Percentiles rank a stretch among this genome's conserved stretches.
These are phyloP conservation scores for Ramularia endophylla DNA, from an alignment of 2,329 filamentous ascomycete genomes.

Conservation along the genomic window DNA sequence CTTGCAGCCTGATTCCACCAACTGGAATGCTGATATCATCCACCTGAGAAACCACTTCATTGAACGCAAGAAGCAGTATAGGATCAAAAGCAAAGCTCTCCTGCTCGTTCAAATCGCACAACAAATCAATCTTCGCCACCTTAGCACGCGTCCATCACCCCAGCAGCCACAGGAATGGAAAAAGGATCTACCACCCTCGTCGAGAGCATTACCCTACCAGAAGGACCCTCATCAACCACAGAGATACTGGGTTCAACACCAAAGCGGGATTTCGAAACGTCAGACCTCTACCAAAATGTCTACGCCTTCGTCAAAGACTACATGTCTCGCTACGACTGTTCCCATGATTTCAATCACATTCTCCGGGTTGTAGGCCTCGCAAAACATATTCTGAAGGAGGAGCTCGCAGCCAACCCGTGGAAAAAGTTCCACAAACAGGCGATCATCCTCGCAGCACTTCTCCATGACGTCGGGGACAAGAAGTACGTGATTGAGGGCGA, in stretches of 20 bases:
- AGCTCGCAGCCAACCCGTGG: conserved; percentile 18
- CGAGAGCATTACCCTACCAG: too few relatives aligned
- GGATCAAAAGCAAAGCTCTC: too few relatives aligned
- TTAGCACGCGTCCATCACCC: too few relatives aligned
- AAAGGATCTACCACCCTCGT: too few relatives aligned
- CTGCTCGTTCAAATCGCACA: too few relatives aligned
- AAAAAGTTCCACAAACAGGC: conserved; percentile 25
- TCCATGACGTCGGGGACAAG: conserved; percentile 85
- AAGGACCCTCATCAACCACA: neutral
- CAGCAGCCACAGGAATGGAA: too few relatives aligned
- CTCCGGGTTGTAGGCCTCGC: conserved; percentile 71
- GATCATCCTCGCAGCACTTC: conserved; percentile 40
- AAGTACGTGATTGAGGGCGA: conserved; percentile 58
- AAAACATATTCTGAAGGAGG: conserved; percentile 52
- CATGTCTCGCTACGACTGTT: conserved; percentile 75
- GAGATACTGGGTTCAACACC: neutral
- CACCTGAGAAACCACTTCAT: too few relatives aligned
- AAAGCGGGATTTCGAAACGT: conserved; percentile 23
- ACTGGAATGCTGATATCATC: too few relatives aligned
- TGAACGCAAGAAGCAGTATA: too few relatives aligned
- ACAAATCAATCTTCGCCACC: too few relatives aligned
- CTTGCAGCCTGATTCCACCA: too few relatives aligned
- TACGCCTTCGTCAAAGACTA: conserved; percentile 61
- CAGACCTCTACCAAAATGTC: conserved; percentile 27
- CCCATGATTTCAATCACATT: conserved; percentile 84